Percentiles rank a stretch among this genome's conserved stretches.
These are phyloP conservation scores for Mycena venus DNA, from an alignment of 768 basidiomycete genomes.

Conservation along the genomic window DNA sequence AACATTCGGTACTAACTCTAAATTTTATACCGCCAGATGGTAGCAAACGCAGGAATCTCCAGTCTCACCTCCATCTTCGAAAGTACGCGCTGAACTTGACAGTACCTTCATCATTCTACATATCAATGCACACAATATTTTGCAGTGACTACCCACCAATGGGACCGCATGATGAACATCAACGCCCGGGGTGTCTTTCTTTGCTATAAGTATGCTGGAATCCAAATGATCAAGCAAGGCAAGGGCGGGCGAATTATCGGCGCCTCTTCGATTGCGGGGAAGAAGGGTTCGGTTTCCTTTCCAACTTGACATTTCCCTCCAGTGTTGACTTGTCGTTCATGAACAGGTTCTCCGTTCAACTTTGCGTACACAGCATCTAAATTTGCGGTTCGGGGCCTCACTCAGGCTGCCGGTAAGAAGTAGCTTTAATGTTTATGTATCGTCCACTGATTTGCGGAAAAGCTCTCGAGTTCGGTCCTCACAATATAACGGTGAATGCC, in stretches of 20 bases:
- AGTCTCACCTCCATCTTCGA: background rate
- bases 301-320: too few species aligned
- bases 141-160: constrained; percentile 37
- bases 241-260: constrained; percentile 55
- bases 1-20: too few species aligned
- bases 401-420: constrained; percentile 23
- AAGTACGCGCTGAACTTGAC: background rate
- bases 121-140: constrained; percentile 12
- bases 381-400: constrained; percentile 37
- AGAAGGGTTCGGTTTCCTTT: constrained; percentile 16
- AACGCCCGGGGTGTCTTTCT: constrained; percentile 51
- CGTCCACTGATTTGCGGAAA: background rate
- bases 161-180: constrained; percentile 43
- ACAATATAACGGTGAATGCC: constrained; percentile 44
- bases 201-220: constrained; percentile 56
- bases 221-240: constrained; percentile 54
- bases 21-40: too few species aligned
- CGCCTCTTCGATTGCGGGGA: constrained; percentile 31
- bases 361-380: constrained; percentile 45
- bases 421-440: background rate
- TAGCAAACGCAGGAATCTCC: constrained; percentile 44
- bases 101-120: background rate
- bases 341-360: constrained; percentile 23
- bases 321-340: too few species aligned
- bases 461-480: constrained; percentile 23